Percentiles rank a stretch among this genome's conserved stretches.
These are phyloP conservation scores for Hypoxylon sp. DNA, from an alignment of 2,329 filamentous ascomycete species.

Conservation along the genomic window DNA sequence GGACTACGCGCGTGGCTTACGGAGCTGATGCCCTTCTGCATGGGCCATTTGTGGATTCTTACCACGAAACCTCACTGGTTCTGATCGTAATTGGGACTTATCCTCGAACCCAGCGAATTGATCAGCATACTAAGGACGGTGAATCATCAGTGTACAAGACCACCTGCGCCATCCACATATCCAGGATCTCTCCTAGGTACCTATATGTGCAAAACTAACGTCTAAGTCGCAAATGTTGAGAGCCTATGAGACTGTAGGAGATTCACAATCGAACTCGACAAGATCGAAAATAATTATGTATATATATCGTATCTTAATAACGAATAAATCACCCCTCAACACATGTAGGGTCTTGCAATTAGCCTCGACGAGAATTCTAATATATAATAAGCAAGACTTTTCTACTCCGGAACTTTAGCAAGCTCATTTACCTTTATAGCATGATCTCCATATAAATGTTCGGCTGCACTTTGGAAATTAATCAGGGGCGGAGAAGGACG, in stretches of 20 bases:
- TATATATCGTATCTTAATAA: background rate
- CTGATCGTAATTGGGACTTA: slow-evolving; percentile 1
- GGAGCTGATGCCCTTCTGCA: slow-evolving; percentile 41
- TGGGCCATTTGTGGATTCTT: slow-evolving; percentile 44
- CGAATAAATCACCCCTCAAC: background rate
- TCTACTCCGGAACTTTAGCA: no score
- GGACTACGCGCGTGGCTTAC: slow-evolving; percentile 37
- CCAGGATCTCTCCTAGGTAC: no score
- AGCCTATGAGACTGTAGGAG: no score
- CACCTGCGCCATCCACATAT: no score
- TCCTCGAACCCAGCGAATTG: background rate
- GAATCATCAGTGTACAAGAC: background rate
- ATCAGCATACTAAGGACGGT: background rate
- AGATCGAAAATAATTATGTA: background rate
- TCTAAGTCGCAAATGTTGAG: no score
- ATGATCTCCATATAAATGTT: no score
- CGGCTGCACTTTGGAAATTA: no score
- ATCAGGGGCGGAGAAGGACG: no score
- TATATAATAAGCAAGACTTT: no score
- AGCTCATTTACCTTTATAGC: no score
- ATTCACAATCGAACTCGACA: background rate
- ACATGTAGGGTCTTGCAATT: background rate
- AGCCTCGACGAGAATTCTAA: no score
- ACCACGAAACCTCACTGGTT: slow-evolving; percentile 40
- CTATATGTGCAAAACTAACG: no score